These are phyloP conservation scores for Neofusicoccum kwambonambiense DNA, from an alignment of 2,329 filamentous ascomycete species.

Conservation along the genomic window DNA sequence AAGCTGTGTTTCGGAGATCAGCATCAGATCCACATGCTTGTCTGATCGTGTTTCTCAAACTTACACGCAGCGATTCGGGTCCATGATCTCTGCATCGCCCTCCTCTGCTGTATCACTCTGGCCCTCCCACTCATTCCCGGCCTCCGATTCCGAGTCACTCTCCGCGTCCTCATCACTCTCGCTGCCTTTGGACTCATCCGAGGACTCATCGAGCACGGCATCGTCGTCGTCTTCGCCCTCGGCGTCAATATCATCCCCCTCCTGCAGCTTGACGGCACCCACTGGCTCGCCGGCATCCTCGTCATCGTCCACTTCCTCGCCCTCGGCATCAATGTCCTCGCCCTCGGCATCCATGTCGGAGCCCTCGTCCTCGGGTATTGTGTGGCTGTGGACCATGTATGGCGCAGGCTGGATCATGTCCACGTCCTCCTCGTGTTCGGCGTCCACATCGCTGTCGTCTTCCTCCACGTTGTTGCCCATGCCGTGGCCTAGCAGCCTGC, in stretches of 20 bases:
- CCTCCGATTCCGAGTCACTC: constrained; percentile 53
- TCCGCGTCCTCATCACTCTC: constrained; percentile 37
- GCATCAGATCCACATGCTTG: constrained; percentile 29
- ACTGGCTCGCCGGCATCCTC: constrained; percentile 47
- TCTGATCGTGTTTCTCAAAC: constrained; percentile 29
- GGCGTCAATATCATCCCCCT: constrained; percentile 35
- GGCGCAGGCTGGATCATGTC: constrained; percentile 29
- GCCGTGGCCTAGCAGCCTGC: constrained; percentile 37
- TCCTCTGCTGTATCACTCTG: constrained; percentile 57
- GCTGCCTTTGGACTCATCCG: constrained; percentile 36
- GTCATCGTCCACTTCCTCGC: constrained; percentile 50
- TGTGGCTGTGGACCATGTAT: constrained; percentile 29
- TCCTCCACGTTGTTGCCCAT: constrained; percentile 32
- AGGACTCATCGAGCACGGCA: constrained; percentile 36
- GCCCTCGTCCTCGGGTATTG: constrained; percentile 40
- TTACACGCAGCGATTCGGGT: constrained; percentile 65
- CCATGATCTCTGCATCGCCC: constrained; percentile 53
- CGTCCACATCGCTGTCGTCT: constrained; percentile 37
- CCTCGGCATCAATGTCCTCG: constrained; percentile 50
- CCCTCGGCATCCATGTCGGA: constrained; percentile 48
- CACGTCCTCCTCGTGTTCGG: constrained; percentile 39
- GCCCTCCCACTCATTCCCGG: constrained; percentile 54
- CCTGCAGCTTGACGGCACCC: constrained; percentile 42
- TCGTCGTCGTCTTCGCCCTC: constrained; percentile 43
- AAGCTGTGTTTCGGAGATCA: constrained; percentile 55